Evolutionary conservation across 2,329 filamentous ascomycete species (phyloP).

Genomic region (Aureobasidium lini): DNA sequence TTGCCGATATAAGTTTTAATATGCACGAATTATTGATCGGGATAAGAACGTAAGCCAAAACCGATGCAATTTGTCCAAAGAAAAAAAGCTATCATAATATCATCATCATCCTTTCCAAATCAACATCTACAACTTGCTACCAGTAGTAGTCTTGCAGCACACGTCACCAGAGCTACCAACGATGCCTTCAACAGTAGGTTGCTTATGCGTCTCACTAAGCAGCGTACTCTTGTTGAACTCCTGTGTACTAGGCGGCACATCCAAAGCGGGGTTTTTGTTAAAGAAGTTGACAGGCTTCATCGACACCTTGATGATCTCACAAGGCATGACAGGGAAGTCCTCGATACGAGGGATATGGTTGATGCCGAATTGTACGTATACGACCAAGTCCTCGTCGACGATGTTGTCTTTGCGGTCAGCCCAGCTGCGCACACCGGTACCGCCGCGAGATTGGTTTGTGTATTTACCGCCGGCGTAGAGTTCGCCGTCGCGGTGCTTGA

Average conservation of each 20-base stretch:
- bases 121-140: conserved; percentile 23
- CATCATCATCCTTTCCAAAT: too few species aligned
- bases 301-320: conserved; percentile 50
- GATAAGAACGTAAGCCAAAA: too few species aligned
- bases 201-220: conserved; percentile 25
- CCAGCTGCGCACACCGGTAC: conserved; percentile 41
- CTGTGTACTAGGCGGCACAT: conserved; percentile 49
- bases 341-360: conserved; percentile 35
- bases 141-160: conserved; percentile 28
- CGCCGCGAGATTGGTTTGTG: conserved; percentile 52
- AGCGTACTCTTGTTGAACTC: conserved; percentile 37
- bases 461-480: conserved; percentile 54
- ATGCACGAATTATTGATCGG: too few species aligned
- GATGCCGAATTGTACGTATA: conserved; percentile 51
- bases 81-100: too few species aligned
- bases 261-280: conserved; percentile 50
- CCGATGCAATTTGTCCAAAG: too few species aligned
- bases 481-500: conserved; percentile 50
- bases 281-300: conserved; percentile 55
- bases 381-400: conserved; percentile 49
- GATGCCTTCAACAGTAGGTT: conserved; percentile 27
- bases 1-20: too few species aligned
- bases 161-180: conserved; percentile 29
- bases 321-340: conserved; percentile 43
- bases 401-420: conserved; percentile 47